Percentiles rank a stretch among this genome's conserved stretches.
Evolutionary conservation across 192 early-diverging fungal genomes (phyloP).

Genomic region (Gaertneriomyces sp.): DNA sequence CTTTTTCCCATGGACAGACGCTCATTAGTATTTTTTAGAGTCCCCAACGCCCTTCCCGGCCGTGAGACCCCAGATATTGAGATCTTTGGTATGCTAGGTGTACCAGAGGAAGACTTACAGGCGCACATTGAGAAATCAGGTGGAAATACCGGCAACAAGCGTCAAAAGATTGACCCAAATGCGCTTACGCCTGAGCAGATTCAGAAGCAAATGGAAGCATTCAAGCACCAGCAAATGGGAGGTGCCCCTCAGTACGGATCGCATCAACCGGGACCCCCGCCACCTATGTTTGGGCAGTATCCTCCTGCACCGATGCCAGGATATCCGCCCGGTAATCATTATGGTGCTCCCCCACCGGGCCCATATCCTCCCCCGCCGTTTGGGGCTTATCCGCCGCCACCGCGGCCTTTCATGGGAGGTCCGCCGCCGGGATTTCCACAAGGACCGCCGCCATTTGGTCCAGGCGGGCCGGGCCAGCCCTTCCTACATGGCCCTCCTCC

Average conservation of each 20-base stretch:
- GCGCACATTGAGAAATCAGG: constrained; percentile 56
- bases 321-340: constrained; percentile 2
- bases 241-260: background rate
- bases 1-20: background rate
- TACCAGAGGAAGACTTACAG: constrained; percentile 74
- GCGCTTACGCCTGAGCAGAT: constrained; percentile 29
- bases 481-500: constrained; percentile 11
- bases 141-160: constrained; percentile 6
- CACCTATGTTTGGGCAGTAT: constrained; percentile 1
- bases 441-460: constrained; percentile 6
- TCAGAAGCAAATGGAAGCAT: constrained; percentile 40
- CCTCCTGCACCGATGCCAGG: constrained; percentile 7
- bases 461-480: constrained; percentile 16
- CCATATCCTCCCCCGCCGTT: no score
- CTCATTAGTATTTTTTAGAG: constrained; percentile 43
- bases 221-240: constrained; percentile 35
- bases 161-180: constrained; percentile 22
- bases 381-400: no score
- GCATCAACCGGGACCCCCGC: background rate
- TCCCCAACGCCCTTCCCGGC: constrained; percentile 80
- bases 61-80: constrained; percentile 84
- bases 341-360: background rate
- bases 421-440: constrained; percentile 7
- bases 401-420: background rate
- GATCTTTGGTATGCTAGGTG: constrained; percentile 92